A percentile compares a stretch with the other conserved stretches of the same genome.
These are phyloP conservation scores for Crotalaria pallida DNA, from an alignment of 306 rosid genomes.

Conservation along the genomic window DNA sequence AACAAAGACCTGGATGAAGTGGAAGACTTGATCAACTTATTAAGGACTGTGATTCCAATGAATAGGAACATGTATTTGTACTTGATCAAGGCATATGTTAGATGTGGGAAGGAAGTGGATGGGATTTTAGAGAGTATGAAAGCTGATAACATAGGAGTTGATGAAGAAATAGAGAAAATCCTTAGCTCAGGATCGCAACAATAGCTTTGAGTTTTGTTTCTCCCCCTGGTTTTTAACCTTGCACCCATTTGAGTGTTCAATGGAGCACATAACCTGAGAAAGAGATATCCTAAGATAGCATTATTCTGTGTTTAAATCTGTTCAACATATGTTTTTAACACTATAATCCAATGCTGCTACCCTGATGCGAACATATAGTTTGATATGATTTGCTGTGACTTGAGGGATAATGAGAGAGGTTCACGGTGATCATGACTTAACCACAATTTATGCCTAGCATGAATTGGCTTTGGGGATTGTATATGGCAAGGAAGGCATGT, in stretches of 20 bases:
- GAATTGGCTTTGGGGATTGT: neutral
- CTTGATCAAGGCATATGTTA: constrained; percentile 37
- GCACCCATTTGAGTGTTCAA: neutral
- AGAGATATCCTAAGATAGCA: neutral
- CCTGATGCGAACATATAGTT: constrained; percentile 68
- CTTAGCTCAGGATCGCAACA: constrained; percentile 21
- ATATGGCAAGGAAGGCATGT: neutral
- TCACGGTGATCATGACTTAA: neutral
- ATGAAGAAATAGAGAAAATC: constrained; percentile 37
- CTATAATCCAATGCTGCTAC: constrained; percentile 87
- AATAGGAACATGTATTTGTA: constrained; percentile 46
- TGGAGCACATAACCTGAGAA: neutral
- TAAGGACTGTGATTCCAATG: constrained; percentile 45
- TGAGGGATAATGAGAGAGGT: neutral
- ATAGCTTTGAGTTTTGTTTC: neutral
- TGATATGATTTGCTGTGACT: neutral
- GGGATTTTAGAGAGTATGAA: constrained; percentile 39
- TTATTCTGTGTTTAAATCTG: neutral
- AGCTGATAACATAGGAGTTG: constrained; percentile 34
- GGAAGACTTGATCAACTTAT: constrained; percentile 45
- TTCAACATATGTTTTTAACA: constrained; percentile 1
- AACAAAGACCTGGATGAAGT: constrained; percentile 38
- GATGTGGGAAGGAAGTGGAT: constrained; percentile 39
- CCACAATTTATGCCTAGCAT: neutral
- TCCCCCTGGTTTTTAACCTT: neutral